Percentiles rank a stretch among this genome's conserved stretches.
Evolutionary conservation across 2,329 filamentous ascomycete species (phyloP).

Genomic region (Trichoderma afroharzianum): DNA sequence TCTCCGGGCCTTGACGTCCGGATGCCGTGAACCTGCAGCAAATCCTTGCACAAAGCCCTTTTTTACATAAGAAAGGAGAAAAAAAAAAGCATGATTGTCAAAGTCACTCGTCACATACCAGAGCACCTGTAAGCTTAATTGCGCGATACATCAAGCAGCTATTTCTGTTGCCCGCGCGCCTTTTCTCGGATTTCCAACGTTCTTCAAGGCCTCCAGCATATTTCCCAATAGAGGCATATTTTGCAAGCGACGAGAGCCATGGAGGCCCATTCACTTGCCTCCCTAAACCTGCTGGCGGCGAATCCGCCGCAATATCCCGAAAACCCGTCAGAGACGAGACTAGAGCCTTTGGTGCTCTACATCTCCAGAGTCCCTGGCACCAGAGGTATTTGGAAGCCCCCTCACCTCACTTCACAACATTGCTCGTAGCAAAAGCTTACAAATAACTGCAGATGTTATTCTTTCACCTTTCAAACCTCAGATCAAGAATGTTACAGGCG

Average conservation of each 20-base stretch:
- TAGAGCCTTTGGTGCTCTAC: constrained; percentile 77
- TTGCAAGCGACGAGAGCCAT: constrained; percentile 34
- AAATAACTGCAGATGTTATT: constrained; percentile 68
- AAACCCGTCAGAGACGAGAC: constrained; percentile 65
- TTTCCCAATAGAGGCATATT: constrained; percentile 2
- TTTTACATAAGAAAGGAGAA: background rate
- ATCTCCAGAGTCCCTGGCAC: constrained; percentile 91
- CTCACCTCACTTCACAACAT: constrained; percentile 18
- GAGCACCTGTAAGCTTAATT: background rate
- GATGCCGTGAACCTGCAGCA: background rate
- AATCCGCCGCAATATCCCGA: constrained; percentile 84
- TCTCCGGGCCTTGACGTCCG: background rate
- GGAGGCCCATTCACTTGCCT: constrained; percentile 79
- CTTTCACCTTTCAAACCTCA: constrained; percentile 87
- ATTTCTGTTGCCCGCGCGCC: background rate
- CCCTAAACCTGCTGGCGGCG: constrained; percentile 74
- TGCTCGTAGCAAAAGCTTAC: constrained; percentile 11
- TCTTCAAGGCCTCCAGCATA: background rate
- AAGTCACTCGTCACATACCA: background rate
- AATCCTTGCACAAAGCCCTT: background rate
- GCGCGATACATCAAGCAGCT: background rate
- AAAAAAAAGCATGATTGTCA: background rate
- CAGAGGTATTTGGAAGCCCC: constrained; percentile 55
- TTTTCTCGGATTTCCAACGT: background rate
- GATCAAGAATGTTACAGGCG: constrained; percentile 79